Evolutionary conservation across 139 green algal genomes (phyloP).

Genomic region (Picochlorum sp.): DNA sequence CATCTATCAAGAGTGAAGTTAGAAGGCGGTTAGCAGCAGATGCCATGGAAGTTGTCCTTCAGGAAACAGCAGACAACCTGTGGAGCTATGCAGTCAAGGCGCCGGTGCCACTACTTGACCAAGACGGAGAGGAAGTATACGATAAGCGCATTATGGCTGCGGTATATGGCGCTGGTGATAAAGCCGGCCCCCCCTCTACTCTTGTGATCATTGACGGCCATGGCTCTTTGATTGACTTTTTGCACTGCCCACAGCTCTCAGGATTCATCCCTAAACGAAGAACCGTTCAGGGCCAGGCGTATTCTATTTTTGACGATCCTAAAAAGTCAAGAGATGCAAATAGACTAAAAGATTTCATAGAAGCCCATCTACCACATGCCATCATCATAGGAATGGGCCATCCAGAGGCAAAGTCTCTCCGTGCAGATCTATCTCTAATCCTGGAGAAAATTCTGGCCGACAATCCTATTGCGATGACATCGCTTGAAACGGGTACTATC

Average conservation of each 20-base stretch:
- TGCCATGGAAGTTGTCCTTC: slow-evolving; percentile 16
- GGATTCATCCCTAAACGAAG: not conserved
- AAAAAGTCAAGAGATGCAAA: slow-evolving; percentile 38
- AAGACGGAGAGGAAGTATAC: slow-evolving; percentile 31
- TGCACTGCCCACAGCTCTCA: slow-evolving; percentile 29
- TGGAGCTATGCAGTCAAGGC: slow-evolving; percentile 40
- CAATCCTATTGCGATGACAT: slow-evolving; percentile 27
- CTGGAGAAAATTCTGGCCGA: slow-evolving; percentile 48
- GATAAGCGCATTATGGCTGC: slow-evolving; percentile 53
- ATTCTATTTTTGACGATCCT: slow-evolving; percentile 37
- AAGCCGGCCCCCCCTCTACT: slow-evolving; percentile 44
- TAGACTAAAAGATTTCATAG: slow-evolving; percentile 54
- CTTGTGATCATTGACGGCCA: slow-evolving; percentile 57
- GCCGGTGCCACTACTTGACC: slow-evolving; percentile 17
- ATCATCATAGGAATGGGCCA: slow-evolving; percentile 59
- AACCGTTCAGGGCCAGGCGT: slow-evolving; percentile 8
- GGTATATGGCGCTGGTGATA: slow-evolving; percentile 50
- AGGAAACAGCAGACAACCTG: slow-evolving; percentile 22
- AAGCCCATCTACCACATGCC: slow-evolving; percentile 68
- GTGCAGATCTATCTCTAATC: slow-evolving; percentile 51
- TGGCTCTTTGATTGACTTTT: slow-evolving; percentile 27
- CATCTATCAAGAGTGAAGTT: slow-evolving; percentile 46
- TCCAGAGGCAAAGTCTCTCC: slow-evolving; percentile 47
- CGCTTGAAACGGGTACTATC: slow-evolving; percentile 40
- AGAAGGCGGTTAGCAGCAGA: slow-evolving; percentile 19